Base-by-base conservation (phyloP, 768 basidiomycete genomes). In the Leccinum obscurum region DNA sequence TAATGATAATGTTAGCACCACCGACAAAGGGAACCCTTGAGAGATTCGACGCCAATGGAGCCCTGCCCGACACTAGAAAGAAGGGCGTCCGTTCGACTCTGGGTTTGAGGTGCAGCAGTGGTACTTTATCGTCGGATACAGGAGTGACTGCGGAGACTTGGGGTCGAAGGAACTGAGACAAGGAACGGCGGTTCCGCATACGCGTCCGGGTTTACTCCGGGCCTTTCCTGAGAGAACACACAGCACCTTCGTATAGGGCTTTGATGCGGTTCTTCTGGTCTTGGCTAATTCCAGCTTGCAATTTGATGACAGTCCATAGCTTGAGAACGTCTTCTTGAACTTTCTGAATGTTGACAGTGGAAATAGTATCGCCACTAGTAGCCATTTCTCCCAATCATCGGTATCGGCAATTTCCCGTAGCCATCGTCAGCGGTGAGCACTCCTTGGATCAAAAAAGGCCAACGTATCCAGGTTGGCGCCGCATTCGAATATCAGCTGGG, bases 31-130 rank as follows among this genome's bases (percentile, higher is more conserved):
- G 30, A 9, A 62, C 97, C 97, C 76, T 97, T 98, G 64, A 99
- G 82, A 63, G 98, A 92, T 76, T 98, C 97, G 54, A 97, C 92
- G 59, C 97, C 97, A 66, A 99, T 99, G 4, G 95, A 97, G 13
- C 94, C 96, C 71, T 94, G 96, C 54, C 97, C 97, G 55, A 98
- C 96, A 70, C 97, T 97, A 35, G 97, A 98, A 32, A 98, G 83
- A 17, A 99, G 84, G 3, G 97, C 97, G 69, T 98, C 24, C 24
- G 24, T 24, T 24, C 97, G 35, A 96, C 92, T 79, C 94, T 97
- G 74, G 96, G 88, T 82, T 98, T 98, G 64, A 99, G 80, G 73
- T 98, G 95, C 17, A 99, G 85, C 35, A 98, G 86, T 20, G 97
- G 97, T 26, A 97, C 81, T 67, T 95, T 95, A 75, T 97, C 93